A percentile compares a stretch with the other conserved stretches of the same genome.
These are phyloP conservation scores for Apiotrichum akiyoshidainum DNA, from an alignment of 1,284 basidiomycete genomes.

Conservation along the genomic window DNA sequence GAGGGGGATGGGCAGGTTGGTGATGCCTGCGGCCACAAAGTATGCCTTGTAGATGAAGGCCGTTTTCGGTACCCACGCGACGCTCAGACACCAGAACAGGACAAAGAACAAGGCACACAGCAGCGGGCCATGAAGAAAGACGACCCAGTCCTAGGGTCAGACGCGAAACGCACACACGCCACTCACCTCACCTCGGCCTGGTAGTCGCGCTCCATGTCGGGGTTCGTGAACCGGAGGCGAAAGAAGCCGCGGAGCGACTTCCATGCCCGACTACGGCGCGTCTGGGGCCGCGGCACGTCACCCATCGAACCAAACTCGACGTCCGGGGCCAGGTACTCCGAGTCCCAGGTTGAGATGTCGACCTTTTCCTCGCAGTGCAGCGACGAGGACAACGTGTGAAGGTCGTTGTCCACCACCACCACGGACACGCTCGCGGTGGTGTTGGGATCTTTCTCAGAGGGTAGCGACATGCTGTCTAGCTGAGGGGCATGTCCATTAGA, in stretches of 20 bases:
- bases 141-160: neutral
- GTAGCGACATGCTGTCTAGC: too few species aligned
- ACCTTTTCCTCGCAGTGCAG: neutral
- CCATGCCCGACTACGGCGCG: neutral
- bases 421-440: neutral
- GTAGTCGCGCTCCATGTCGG: neutral
- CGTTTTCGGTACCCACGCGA: conserved; percentile 70
- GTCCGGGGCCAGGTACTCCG: neutral
- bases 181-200: neutral
- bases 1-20: conserved; percentile 39
- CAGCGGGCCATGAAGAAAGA: neutral
- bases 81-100: conserved; percentile 64
- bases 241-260: neutral
- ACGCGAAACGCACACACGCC: neutral
- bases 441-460: too few species aligned
- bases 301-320: neutral
- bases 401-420: neutral
- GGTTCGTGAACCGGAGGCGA: neutral
- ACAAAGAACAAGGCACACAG: conserved; percentile 35
- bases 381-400: neutral
- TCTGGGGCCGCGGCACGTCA: neutral
- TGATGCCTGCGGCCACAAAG: conserved; percentile 35
- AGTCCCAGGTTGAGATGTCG: neutral
- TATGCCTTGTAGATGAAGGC: conserved; percentile 52
- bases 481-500: too few species aligned